These are phyloP conservation scores for Meira miltonrushii DNA, from an alignment of 1,284 basidiomycete species.

Conservation along the genomic window DNA sequence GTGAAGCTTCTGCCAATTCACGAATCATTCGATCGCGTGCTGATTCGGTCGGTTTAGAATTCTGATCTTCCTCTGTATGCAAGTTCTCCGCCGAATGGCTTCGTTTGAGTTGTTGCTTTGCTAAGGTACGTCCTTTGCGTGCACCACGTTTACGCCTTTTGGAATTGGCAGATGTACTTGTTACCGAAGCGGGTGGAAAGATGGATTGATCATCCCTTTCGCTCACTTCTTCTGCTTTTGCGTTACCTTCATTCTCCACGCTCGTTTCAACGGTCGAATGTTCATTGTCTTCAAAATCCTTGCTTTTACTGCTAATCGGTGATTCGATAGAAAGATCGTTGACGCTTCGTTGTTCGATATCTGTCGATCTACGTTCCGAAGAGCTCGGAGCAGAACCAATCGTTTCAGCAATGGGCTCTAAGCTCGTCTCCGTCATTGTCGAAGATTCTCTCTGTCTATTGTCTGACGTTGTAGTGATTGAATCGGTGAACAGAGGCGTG, in stretches of 20 bases:
- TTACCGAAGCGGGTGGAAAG: constrained; percentile 16
- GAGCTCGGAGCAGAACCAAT: not conserved
- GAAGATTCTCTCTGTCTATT: too few relatives aligned
- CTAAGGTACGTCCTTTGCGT: constrained; percentile 31
- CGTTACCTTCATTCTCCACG: not conserved
- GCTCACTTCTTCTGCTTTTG: not conserved
- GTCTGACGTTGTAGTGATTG: constrained; percentile 1
- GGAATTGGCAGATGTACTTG: constrained; percentile 24
- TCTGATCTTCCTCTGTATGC: constrained; percentile 16
- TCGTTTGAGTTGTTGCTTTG: constrained; percentile 34
- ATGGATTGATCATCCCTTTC: not conserved
- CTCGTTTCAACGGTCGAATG: not conserved
- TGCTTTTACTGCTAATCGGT: not conserved
- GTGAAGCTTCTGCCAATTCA: constrained; percentile 32
- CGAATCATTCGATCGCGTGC: constrained; percentile 25
- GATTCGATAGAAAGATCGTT: not conserved
- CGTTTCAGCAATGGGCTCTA: not conserved
- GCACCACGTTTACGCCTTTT: constrained; percentile 38
- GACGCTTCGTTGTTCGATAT: not conserved
- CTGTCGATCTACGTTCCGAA: not conserved
- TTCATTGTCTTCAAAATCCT: not conserved
- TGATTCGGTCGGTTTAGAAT: constrained; percentile 13
- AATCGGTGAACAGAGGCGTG: constrained; percentile 6
- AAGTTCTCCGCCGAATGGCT: constrained; percentile 33
- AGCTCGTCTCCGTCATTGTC: not conserved